Conservation (phyloP, 345 rosid species). For the Pistacia atlantica region DNA sequence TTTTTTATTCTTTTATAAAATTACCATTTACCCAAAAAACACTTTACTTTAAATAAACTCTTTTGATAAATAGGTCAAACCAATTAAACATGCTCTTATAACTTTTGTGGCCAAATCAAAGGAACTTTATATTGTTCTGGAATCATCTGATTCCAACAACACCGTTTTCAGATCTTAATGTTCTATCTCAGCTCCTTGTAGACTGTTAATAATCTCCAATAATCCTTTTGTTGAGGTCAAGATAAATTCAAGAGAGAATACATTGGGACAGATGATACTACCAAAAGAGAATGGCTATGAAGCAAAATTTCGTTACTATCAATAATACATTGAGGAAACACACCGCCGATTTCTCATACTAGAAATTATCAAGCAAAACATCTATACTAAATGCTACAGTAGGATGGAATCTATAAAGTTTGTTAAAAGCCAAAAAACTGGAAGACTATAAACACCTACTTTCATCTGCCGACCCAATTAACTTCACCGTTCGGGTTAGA, state of each 20-base stretch:
- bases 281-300: background rate
- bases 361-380: background rate
- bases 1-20: no score
- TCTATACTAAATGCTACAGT: background rate
- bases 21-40: no score
- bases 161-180: background rate
- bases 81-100: no score
- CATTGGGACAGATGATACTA: background rate
- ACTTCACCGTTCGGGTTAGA: background rate
- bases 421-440: conserved; percentile 3
- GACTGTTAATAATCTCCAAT: background rate
- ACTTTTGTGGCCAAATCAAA: no score
- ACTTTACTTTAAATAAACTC: no score
- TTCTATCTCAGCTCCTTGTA: background rate
- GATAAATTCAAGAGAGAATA: background rate
- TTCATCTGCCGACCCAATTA: background rate
- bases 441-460: background rate
- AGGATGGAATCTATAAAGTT: background rate
- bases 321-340: background rate
- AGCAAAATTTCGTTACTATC: background rate
- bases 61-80: no score
- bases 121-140: no score
- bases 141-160: background rate
- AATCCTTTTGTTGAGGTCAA: background rate
- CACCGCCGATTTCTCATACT: background rate